These are phyloP conservation scores for Tolypocladium endophyticum DNA, from an alignment of 2,329 filamentous ascomycete genomes.

Conservation along the genomic window DNA sequence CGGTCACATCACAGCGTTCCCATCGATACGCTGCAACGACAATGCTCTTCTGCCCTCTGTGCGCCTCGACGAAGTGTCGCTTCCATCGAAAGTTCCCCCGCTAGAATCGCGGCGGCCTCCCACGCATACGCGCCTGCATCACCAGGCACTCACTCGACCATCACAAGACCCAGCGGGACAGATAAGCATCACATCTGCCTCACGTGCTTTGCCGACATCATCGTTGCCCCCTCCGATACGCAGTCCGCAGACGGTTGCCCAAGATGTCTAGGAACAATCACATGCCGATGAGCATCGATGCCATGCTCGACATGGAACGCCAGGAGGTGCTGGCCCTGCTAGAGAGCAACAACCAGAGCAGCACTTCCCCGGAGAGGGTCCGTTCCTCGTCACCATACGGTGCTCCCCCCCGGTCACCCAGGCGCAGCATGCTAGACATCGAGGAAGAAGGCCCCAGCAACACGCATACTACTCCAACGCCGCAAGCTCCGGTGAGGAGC, in stretches of 20 bases:
- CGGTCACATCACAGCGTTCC: not conserved
- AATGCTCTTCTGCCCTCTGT: constrained; percentile 2
- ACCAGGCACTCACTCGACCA: not conserved
- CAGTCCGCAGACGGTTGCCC: not conserved
- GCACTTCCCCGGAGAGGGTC: constrained; percentile 23
- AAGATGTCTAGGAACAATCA: constrained; percentile 21
- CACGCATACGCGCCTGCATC: not conserved
- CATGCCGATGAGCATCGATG: constrained; percentile 62
- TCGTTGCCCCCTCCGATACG: not conserved
- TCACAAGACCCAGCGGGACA: not conserved
- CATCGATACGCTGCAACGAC: not conserved
- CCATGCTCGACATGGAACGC: constrained; percentile 67
- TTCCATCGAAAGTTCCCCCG: not conserved
- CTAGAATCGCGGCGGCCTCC: not conserved
- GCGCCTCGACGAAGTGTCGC: constrained; percentile 2
- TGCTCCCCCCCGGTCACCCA: constrained; percentile 50
- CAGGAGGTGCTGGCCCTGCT: constrained; percentile 61
- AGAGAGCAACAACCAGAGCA: constrained; percentile 34
- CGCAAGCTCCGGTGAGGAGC: constrained; percentile 49
- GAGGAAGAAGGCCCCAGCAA: constrained; percentile 22
- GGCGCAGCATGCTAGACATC: constrained; percentile 58
- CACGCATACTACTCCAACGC: constrained; percentile 21
- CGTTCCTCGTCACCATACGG: constrained; percentile 44
- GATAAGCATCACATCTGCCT: not conserved
- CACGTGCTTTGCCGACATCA: not conserved